These are phyloP conservation scores for Bremia lactucae DNA, from an alignment of 352 stramenopile species.

Conservation along the genomic window DNA sequence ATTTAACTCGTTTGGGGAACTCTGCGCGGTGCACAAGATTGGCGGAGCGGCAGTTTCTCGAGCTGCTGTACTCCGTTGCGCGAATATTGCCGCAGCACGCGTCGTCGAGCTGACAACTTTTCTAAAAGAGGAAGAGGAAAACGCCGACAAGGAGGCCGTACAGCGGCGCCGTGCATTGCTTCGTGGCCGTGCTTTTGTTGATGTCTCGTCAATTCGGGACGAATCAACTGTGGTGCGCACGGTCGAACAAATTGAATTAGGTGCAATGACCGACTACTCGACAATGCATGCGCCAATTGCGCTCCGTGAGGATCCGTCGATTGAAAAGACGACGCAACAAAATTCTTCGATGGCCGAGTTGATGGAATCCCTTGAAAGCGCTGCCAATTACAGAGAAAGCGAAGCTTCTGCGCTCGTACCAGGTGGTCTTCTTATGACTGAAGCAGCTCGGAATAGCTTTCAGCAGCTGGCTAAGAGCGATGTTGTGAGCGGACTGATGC, in stretches of 20 bases:
- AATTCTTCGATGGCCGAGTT: conserved; percentile 65
- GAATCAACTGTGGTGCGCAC: conserved; percentile 18
- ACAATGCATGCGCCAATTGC: conserved; percentile 69
- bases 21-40: conserved; percentile 87
- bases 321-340: conserved; percentile 38
- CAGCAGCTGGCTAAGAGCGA: conserved; percentile 41
- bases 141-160: conserved; percentile 59
- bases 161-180: conserved; percentile 55
- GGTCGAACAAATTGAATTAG: conserved; percentile 51
- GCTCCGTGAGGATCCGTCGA: conserved; percentile 47
- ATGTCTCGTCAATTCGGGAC: conserved; percentile 37
- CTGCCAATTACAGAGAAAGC: conserved; percentile 24
- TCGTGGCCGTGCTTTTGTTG: conserved; percentile 57
- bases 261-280: conserved; percentile 74
- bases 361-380: conserved; percentile 57
- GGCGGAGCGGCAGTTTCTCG: conserved; percentile 62
- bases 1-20: conserved; percentile 87
- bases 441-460: conserved; percentile 41
- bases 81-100: conserved; percentile 66
- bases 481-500: conserved; percentile 35
- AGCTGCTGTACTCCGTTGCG: conserved; percentile 61
- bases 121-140: conserved; percentile 64
- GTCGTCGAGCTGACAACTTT: conserved; percentile 68
- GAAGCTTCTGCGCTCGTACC: conserved; percentile 4
- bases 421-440: conserved; percentile 18